A percentile compares a stretch with the other conserved stretches of the same genome.
Conservation (phyloP, 2,329 filamentous ascomycete genomes). For the Aspergillus sp. region DNA sequence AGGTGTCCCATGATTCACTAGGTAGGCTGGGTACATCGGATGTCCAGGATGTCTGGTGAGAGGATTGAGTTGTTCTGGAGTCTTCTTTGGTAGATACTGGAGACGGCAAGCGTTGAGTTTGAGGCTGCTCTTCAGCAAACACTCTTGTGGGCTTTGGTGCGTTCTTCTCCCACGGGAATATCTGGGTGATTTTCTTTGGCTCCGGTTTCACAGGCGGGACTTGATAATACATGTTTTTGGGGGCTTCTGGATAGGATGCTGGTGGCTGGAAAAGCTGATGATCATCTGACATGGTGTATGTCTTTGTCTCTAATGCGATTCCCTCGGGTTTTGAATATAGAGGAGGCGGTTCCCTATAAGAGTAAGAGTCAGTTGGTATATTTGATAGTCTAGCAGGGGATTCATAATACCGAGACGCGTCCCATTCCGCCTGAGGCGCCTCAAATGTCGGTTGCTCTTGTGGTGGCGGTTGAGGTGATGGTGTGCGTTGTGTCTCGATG, state of each 20-base stretch:
- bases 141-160: conserved; percentile 59
- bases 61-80: conserved; percentile 14
- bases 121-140: conserved; percentile 38
- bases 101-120: conserved; percentile 3
- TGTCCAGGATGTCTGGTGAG: conserved; percentile 14
- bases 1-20: conserved; percentile 69
- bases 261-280: conserved; percentile 74
- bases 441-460: conserved; percentile 43
- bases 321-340: conserved; percentile 77
- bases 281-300: conserved; percentile 82
- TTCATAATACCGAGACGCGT: conserved; percentile 57
- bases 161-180: conserved; percentile 89
- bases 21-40: conserved; percentile 27
- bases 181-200: conserved; percentile 60
- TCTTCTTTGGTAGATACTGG: conserved; percentile 14
- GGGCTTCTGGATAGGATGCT: conserved; percentile 74
- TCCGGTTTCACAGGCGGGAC: conserved; percentile 63
- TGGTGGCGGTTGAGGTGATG: conserved; percentile 34
- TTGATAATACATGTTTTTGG: conserved; percentile 85
- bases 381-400: conserved; percentile 10
- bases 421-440: conserved; percentile 61
- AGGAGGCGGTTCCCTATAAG: conserved; percentile 59
- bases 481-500: conserved; percentile 43
- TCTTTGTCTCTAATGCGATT: conserved; percentile 72
- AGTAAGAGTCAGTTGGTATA: conserved; percentile 21